Percentiles rank a stretch among this genome's conserved stretches.
Conservation (phyloP, 129 eudicot species). For the carrot (Daucus carota) region DNA sequence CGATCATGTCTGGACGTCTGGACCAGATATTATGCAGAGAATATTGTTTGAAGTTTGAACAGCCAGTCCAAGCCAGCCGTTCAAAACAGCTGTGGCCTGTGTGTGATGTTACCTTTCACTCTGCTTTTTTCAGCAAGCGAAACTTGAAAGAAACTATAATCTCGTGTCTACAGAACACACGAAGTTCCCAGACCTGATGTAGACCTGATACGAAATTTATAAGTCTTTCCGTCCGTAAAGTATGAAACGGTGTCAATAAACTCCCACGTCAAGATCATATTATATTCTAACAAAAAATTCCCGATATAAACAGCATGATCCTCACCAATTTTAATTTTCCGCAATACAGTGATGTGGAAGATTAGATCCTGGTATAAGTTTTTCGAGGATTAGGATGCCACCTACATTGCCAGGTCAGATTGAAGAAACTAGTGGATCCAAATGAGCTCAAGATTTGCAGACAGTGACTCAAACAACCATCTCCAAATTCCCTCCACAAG, state of each 20-base stretch:
- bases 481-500: constrained; percentile 5
- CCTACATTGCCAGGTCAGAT: neutral
- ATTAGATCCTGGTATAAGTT: neutral
- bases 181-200: too few relatives aligned
- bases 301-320: too few relatives aligned
- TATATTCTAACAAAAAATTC: too few relatives aligned
- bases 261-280: too few relatives aligned
- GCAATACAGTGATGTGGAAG: neutral
- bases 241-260: too few relatives aligned
- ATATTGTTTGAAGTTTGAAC: neutral
- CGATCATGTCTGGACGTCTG: too few relatives aligned
- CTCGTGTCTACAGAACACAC: too few relatives aligned
- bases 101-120: neutral
- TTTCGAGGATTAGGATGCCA: neutral
- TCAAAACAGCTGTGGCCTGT: neutral
- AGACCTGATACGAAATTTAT: too few relatives aligned
- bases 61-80: neutral
- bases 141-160: neutral
- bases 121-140: neutral
- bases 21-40: neutral
- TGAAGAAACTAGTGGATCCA: neutral
- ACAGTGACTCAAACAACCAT: neutral
- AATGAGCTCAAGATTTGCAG: neutral
- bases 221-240: too few relatives aligned
- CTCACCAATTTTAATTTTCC: too few relatives aligned